Base-by-base conservation (phyloP, 352 stramenopile species). In the Phytopythium kandeliae region DNA sequence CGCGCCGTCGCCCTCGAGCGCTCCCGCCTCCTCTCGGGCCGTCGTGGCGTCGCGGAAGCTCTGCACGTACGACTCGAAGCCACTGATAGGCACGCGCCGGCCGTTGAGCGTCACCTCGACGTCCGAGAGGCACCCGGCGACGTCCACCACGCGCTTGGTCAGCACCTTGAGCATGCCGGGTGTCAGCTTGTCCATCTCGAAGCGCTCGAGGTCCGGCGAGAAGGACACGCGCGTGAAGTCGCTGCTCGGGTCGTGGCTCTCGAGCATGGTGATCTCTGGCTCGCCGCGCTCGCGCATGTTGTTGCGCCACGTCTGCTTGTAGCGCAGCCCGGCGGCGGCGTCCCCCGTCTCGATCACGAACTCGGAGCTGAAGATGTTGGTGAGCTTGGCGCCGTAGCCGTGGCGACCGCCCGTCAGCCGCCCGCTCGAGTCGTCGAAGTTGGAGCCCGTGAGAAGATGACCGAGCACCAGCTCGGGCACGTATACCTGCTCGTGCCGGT, bases 281-380 rank as follows among this genome's bases (percentile, higher is more conserved):
- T 97, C 84, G 28, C 86, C 80, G 8, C 73, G 81, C 16, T 81
- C 80, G 19, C 82, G 82, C 97, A 99, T 99, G 63, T 99, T 99
- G 66, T 99, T 89, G 33, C 77, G 70, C 74, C 97, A 99, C 4
- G 90, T 74, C 71, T 99, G 96, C 43, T 77, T 85, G 66, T 94
- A 95, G 40, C 58, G 63, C 57, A 90, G 57, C 0, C 95, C 92
- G 12, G 69, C 56, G 6, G 77, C 75, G 9, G 84, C 71, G 68
- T 99, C 97, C 4, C 93, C 79, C 38, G 97, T 99, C 70, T 99
- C 97, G 16, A 99, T 95, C 21, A 96, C 79, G 71, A 99, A 99
- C 62, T 99, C 74, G 6, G 69, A 96, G 53, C 91, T 98, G 71
- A 99, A 99, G 63, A 99, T 99, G 69, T 99, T 99, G 21, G 98